Conservation (phyloP, 106 monocot species). For the Dendrobium huoshanense region DNA sequence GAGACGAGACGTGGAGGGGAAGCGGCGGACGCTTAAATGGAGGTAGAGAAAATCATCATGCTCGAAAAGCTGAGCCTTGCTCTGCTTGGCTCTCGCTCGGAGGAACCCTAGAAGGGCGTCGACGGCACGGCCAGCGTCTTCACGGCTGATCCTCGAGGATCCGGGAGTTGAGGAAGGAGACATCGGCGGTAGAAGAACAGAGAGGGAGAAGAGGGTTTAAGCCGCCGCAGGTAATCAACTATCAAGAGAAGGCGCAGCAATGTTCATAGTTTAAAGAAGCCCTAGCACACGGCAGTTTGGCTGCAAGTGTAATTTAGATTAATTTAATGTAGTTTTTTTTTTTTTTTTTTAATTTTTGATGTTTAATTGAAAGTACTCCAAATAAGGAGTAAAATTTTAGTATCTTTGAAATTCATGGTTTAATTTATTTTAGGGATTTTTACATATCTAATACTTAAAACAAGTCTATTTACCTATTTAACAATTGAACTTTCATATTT, state of each 20-base stretch:
- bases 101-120: conserved; percentile 31
- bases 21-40: conserved; percentile 31
- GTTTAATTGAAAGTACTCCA: too few relatives aligned
- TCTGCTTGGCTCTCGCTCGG: conserved; percentile 9
- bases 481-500: too few relatives aligned
- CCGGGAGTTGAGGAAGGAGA: background rate
- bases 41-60: conserved; percentile 41
- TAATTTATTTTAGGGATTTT: too few relatives aligned
- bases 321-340: too few relatives aligned
- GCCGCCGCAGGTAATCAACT: background rate
- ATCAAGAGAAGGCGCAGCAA: background rate
- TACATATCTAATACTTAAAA: too few relatives aligned
- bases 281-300: background rate
- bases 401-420: too few relatives aligned
- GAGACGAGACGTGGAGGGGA: conserved; percentile 26
- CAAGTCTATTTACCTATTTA: too few relatives aligned
- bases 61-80: conserved; percentile 28
- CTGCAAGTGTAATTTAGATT: too few relatives aligned
- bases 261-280: background rate
- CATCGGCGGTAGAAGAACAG: background rate
- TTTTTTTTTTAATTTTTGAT: too few relatives aligned
- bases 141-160: conserved; percentile 7
- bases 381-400: too few relatives aligned
- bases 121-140: conserved; percentile 19
- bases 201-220: background rate